Conservation (phyloP, 768 basidiomycete genomes). For the Auricularia cornea region DNA sequence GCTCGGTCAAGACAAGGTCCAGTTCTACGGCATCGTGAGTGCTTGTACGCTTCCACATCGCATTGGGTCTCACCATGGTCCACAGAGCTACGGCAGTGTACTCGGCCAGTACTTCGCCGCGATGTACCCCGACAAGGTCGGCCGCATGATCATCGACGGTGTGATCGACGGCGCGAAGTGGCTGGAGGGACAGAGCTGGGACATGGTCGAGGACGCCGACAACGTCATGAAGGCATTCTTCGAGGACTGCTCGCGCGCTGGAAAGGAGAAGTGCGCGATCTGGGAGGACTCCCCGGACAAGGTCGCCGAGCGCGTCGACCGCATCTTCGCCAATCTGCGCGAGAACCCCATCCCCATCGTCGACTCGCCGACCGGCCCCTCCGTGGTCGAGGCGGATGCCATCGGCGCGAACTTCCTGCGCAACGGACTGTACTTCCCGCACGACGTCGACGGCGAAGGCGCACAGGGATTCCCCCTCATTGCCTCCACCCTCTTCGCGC, state of each 20-base stretch:
- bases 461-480: no score
- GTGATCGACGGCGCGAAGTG: background rate
- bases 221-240: background rate
- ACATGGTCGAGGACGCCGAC: background rate
- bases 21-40: conserved; percentile 13
- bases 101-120: conserved; percentile 3
- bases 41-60: background rate
- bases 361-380: background rate
- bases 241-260: background rate
- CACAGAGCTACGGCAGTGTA: conserved; percentile 1
- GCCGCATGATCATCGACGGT: conserved; percentile 4
- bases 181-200: background rate
- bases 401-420: no score
- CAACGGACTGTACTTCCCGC: no score
- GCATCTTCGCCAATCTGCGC: background rate
- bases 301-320: background rate
- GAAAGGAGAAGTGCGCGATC: background rate
- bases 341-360: background rate
- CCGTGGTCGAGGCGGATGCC: background rate
- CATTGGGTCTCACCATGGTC: background rate
- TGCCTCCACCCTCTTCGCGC: no score
- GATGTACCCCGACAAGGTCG: conserved; percentile 6
- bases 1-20: conserved; percentile 6
- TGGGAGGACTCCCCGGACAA: background rate
- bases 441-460: no score